Evolutionary conservation across 1,284 basidiomycete species (phyloP).

Genomic region (Schizophyllum amplum): DNA sequence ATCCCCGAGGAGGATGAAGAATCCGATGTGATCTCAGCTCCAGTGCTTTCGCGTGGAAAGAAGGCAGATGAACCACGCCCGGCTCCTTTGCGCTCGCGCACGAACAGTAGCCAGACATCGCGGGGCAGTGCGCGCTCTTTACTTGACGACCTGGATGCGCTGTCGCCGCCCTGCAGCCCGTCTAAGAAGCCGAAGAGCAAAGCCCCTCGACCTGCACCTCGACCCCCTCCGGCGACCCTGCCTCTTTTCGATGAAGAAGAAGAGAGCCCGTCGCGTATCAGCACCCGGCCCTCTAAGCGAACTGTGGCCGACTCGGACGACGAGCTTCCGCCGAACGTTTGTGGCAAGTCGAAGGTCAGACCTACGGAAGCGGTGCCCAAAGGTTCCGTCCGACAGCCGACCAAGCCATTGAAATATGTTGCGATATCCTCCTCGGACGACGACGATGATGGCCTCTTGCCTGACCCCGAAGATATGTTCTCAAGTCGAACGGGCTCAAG

Average conservation of each 20-base stretch:
- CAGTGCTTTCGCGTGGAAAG: background rate
- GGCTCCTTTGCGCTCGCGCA: background rate
- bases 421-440: conserved; percentile 8
- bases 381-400: background rate
- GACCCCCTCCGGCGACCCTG: no score
- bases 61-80: background rate
- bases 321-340: no score
- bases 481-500: conserved; percentile 3
- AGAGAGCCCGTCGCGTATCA: no score
- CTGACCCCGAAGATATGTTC: conserved; percentile 1
- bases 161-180: background rate
- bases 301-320: no score
- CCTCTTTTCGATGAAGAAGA: no score
- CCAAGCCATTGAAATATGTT: background rate
- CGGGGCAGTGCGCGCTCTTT: background rate
- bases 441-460: conserved; percentile 3
- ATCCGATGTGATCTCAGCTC: background rate
- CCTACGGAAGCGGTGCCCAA: no score
- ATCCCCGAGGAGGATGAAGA: background rate
- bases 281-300: no score
- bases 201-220: no score
- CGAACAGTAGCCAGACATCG: background rate
- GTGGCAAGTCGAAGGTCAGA: no score
- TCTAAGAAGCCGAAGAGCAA: no score
- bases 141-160: background rate